Evolutionary conservation across 176 grass and related monocot genomes (phyloP), one percentile per base, ranked within the genome.

Genomic region (Poa annua): DNA sequence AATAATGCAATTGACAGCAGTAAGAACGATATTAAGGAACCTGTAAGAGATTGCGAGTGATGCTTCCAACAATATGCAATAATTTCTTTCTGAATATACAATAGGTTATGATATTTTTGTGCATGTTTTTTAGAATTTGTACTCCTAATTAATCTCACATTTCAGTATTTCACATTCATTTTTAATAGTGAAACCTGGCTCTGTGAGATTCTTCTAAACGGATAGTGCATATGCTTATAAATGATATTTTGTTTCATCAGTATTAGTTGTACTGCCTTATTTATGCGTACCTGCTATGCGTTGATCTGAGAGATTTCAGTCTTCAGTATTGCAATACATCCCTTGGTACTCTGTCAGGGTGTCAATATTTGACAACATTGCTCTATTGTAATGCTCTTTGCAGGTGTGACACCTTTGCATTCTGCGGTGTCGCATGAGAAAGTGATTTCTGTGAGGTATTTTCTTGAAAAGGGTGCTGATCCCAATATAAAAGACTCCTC

Each of bases 381-480:
- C 49, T 57, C 66, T 25, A 22, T 73, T 86, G 11, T 67, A 59
- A 56, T 56, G 8, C 49, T 75, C 4, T 75, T 81, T 78, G 57
- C 61, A 87, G 85, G 78, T 34, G 54, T 33, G 65, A 89, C 67
- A 4, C 88, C 88, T 45, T 77, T 90, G 66, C 38, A 19, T 64
- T 82, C 15, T 41, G 72, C 78, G 1, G 83, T 41, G 29, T 21
- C 8, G 24, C 19, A 53, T 65, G 64, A 79, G 26, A 6, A 90
- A 55, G 17, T 61, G 22, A 79, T 17, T 66, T 50, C 79, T 36
- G 52, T 45, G 13, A 79, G 32, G 34, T 90, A 90, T 82, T 79
- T 90, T 70, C 83, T 90, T 35, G 75, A 82, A 24, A 84, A 78
- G 60, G 79, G 88, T 15, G 88, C 88, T 38, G 62, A 81, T 81